phyloP scores from a whole-genome alignment of 2,329 filamentous ascomycete species.

The Colletotrichum cordylinicola region DNA sequence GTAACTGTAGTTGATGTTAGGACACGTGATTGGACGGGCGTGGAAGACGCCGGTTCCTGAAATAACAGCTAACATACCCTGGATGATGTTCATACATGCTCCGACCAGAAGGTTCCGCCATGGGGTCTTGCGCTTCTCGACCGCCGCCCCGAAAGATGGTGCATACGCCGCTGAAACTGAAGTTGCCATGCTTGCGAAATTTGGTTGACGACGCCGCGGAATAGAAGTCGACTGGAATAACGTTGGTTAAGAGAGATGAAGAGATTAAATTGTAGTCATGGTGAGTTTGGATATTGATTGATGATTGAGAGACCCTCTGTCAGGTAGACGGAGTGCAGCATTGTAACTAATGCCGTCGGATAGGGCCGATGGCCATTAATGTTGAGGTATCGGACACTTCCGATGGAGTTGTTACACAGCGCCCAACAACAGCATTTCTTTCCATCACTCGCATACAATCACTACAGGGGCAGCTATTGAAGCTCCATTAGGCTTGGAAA shows the following conservation, averaged over 20 bases:
- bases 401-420: background rate
- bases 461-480: background rate
- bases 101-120: constrained; percentile 1
- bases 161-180: background rate
- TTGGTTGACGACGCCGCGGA: background rate
- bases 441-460: too few species aligned
- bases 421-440: background rate
- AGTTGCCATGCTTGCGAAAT: background rate
- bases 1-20: constrained; percentile 1
- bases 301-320: background rate
- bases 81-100: background rate
- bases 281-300: background rate
- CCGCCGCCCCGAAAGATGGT: background rate
- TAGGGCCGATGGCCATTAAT: background rate
- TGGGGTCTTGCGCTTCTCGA: background rate
- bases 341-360: background rate
- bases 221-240: background rate
- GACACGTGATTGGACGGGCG: background rate
- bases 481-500: accelerated
- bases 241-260: background rate
- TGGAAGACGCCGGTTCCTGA: background rate
- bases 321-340: background rate
- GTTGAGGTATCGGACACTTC: background rate
- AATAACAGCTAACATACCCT: background rate
- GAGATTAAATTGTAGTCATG: background rate